Base-by-base conservation (phyloP, 768 basidiomycete genomes). In the Agrocybe pediades region DNA sequence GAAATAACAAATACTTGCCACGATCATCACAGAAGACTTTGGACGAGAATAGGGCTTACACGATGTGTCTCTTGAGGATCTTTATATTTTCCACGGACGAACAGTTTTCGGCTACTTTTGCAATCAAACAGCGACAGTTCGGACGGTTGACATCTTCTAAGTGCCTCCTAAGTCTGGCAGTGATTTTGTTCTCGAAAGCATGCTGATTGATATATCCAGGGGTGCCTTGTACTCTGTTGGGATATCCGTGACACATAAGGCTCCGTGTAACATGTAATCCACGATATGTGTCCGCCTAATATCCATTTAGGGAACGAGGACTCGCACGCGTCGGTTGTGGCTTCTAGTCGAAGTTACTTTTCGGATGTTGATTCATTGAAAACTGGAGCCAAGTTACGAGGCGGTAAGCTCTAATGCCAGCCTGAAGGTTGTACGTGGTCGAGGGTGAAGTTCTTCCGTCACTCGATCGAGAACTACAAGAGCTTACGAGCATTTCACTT, bases 141-240 rank as follows among this genome's bases (percentile, higher is more conserved):
- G 3, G 3, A 36, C 33, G 11, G 54, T 46, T 39, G 42, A 33
- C 23, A 36, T n/a, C 30, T 40, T 19, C 39, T 26, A 33, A 49
- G 16, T 49, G 36, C 41, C 29, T 43, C 53, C 44, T 39, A 46
- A 25, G 17, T 19, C 21, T 43, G 19, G 19, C 26, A 33, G n/a
- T n/a, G 7, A 48, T 21, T n/a, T 49, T 26, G 26, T 20, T 33
- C 42, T 45, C 36, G 41, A 36, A 46, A 25, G 21, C 33, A 36
- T 13, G 33, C 33, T 36, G 33, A 36, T 36, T 4, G 4, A 4
- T 4, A 36, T 5, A 13, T 36, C n/a, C 11, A 21, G 20, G 39
- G 21, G 30, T 20, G n/a, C 40, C 41, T 51, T 56, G 26, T 51
- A 51, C 49, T 47, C 15, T 45, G 24, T 51, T 21, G 26, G 40